Percentiles rank a stretch among this genome's conserved stretches.
Conservation (phyloP, 441 rosid genomes). For the Manihot esculenta region DNA sequence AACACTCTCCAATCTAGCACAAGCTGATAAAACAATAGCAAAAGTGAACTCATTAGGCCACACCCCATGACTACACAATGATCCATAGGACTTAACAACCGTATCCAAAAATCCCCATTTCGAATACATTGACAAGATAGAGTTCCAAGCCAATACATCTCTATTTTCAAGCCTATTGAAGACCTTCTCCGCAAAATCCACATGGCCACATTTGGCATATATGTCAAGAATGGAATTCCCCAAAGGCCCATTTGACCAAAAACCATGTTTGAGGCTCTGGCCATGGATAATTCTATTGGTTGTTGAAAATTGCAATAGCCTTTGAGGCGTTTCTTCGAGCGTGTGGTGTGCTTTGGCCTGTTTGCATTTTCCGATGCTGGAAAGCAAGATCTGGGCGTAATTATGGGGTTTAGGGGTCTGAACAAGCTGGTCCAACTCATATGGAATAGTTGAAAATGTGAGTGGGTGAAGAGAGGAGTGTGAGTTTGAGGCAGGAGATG, state of each 20-base stretch:
- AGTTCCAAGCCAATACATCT: conserved; percentile 74
- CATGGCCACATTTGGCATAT: conserved; percentile 67
- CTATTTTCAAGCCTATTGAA: conserved; percentile 48
- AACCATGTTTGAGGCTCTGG: conserved; percentile 45
- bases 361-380: conserved; percentile 49
- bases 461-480: conserved; percentile 27
- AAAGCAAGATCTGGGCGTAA: conserved; percentile 30
- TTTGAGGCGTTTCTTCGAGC: conserved; percentile 77
- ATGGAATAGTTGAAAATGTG: conserved; percentile 25
- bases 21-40: conserved; percentile 71
- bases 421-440: conserved; percentile 15
- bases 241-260: conserved; percentile 45
- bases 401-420: conserved; percentile 2
- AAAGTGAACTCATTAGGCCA: conserved; percentile 72
- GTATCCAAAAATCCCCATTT: conserved; percentile 36
- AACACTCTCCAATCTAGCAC: conserved; percentile 48
- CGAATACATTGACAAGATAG: conserved; percentile 66
- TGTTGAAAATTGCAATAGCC: conserved; percentile 32
- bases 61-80: conserved; percentile 37
- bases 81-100: conserved; percentile 41
- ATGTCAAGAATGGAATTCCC: conserved; percentile 68
- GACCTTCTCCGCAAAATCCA: conserved; percentile 52
- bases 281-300: conserved; percentile 53
- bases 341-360: conserved; percentile 38
- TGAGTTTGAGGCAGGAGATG: conserved; percentile 30